These are phyloP conservation scores for Podila minutissima DNA, from an alignment of 192 early-diverging fungal species.

Conservation along the genomic window DNA sequence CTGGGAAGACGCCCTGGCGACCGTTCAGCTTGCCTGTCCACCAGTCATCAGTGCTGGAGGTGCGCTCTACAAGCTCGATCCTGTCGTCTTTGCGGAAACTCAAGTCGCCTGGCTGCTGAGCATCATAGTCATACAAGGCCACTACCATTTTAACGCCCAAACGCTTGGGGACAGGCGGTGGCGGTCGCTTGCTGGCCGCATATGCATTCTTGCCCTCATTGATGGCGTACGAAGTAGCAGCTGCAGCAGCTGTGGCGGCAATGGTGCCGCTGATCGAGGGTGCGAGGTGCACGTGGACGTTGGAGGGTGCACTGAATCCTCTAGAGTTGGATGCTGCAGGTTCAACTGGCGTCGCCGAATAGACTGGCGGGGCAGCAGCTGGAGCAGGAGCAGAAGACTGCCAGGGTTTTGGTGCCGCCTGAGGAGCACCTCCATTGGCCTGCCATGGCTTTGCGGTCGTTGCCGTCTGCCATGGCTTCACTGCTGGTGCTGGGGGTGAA, in stretches of 20 bases:
- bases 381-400: neutral
- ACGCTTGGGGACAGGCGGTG: constrained; percentile 40
- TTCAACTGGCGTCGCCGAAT: constrained; percentile 2
- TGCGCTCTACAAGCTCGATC: constrained; percentile 75
- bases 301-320: constrained; percentile 10
- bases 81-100: constrained; percentile 74
- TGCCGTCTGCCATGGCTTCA: constrained; percentile 26
- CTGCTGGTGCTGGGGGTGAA: constrained; percentile 12
- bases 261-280: constrained; percentile 30
- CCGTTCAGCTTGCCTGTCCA: constrained; percentile 82
- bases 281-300: constrained; percentile 27
- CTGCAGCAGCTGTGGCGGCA: constrained; percentile 25
- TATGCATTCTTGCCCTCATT: constrained; percentile 4
- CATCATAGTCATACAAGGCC: constrained; percentile 84
- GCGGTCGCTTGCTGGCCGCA: constrained; percentile 38
- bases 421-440: constrained; percentile 6
- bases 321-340: constrained; percentile 1
- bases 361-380: constrained; percentile 31
- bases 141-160: constrained; percentile 59
- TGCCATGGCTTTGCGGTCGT: constrained; percentile 41
- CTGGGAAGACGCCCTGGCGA: constrained; percentile 75
- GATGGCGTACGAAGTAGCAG: constrained; percentile 26
- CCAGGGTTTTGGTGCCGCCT: constrained; percentile 7
- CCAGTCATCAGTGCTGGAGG: constrained; percentile 74
- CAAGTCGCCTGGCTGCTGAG: constrained; percentile 78